A percentile compares a stretch with the other conserved stretches of the same genome.
phyloP scores from a whole-genome alignment of 805 yeast species.

The Candida pseudoglaebosa region DNA sequence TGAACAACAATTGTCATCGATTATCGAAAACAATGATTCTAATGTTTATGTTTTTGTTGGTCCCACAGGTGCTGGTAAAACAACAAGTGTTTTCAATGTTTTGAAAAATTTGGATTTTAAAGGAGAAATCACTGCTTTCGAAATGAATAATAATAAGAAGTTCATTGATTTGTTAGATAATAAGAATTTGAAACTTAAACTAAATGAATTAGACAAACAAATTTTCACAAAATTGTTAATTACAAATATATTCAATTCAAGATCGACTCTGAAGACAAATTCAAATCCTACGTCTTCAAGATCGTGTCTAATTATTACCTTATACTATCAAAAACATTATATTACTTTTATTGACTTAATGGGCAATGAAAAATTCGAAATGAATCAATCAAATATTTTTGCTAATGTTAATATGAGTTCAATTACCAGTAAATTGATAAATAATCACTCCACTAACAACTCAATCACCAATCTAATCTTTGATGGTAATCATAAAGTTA shows the following conservation, averaged over 20 bases:
- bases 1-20: slow-evolving; percentile 4
- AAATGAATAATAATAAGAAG: slow-evolving; percentile 22
- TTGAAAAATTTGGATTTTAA: slow-evolving; percentile 9
- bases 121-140: slow-evolving; percentile 22
- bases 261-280: slow-evolving; percentile 19
- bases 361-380: slow-evolving; percentile 26
- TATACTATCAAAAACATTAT: slow-evolving; percentile 16
- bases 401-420: slow-evolving; percentile 26
- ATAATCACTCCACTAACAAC: slow-evolving; percentile 16
- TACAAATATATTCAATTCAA: slow-evolving; percentile 13
- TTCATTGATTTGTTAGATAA: slow-evolving; percentile 23
- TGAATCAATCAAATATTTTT: slow-evolving; percentile 16
- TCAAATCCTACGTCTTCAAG: slow-evolving; percentile 19
- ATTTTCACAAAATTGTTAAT: slow-evolving; percentile 8
- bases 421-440: slow-evolving; percentile 21
- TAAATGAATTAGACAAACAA: slow-evolving; percentile 3
- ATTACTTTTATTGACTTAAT: slow-evolving; percentile 24
- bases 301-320: slow-evolving; percentile 23
- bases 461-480: slow-evolving; percentile 25
- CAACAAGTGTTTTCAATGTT: slow-evolving; percentile 22
- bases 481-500: slow-evolving; percentile 14
- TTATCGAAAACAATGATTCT: slow-evolving; percentile 4
- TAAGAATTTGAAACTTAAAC: not conserved
- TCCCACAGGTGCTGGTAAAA: slow-evolving; percentile 32
- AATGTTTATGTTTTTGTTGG: slow-evolving; percentile 22